Percentiles rank a stretch among this genome's conserved stretches.
Conservation (phyloP, 2,329 filamentous ascomycete species). For the Mycosphaerella sp. region DNA sequence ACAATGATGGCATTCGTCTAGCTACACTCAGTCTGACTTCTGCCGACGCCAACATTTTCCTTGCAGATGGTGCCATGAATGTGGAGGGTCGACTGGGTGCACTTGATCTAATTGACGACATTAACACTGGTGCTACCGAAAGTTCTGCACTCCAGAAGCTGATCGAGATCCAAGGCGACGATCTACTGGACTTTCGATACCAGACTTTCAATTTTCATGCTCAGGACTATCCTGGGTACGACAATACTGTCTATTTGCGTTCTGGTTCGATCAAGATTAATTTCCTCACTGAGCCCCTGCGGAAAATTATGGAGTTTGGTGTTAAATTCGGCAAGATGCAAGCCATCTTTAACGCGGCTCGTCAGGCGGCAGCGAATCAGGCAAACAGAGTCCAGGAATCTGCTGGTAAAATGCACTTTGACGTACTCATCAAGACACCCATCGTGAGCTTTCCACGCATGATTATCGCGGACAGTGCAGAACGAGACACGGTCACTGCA, state of each 20-base stretch:
- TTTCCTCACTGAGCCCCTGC: constrained; percentile 93
- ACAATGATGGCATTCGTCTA: constrained; percentile 93
- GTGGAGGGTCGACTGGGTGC: constrained; percentile 82
- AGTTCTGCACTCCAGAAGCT: constrained; percentile 76
- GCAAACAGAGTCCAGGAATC: constrained; percentile 90
- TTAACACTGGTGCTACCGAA: constrained; percentile 80
- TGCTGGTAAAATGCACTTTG: constrained; percentile 85
- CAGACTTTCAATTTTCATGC: constrained; percentile 81
- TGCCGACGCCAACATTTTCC: constrained; percentile 82
- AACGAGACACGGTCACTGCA: constrained; percentile 78
- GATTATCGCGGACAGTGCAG: constrained; percentile 60
- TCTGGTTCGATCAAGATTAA: constrained; percentile 96
- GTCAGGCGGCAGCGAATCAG: constrained; percentile 88
- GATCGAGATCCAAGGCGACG: constrained; percentile 90
- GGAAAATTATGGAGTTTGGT: constrained; percentile 95
- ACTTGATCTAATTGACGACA: constrained; percentile 81
- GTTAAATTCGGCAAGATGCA: constrained; percentile 99
- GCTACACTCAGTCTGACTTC: constrained; percentile 90
- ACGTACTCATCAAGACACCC: constrained; percentile 86
- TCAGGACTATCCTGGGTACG: constrained; percentile 82
- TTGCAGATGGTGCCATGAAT: constrained; percentile 79
- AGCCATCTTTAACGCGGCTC: constrained; percentile 93
- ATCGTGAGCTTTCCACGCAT: constrained; percentile 90
- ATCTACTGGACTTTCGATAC: constrained; percentile 94
- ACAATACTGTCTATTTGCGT: constrained; percentile 81